A percentile compares a stretch with the other conserved stretches of the same genome.
Conservation (phyloP, 2,329 filamentous ascomycete genomes). For the Talaromyces sp. region DNA sequence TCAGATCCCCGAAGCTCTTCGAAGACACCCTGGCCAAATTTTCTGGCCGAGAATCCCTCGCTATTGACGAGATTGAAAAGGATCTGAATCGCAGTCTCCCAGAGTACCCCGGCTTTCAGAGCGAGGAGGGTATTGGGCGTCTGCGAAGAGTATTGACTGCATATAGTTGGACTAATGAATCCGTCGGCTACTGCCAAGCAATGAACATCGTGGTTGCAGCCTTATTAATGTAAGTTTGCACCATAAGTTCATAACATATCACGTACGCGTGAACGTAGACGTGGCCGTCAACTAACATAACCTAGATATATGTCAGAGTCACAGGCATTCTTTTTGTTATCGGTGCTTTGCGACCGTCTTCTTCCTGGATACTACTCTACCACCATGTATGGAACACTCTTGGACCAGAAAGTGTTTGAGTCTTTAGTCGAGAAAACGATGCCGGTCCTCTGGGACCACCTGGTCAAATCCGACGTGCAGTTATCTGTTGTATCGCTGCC, state of each 20-base stretch:
- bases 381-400: slow-evolving; percentile 96
- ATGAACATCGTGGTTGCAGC: slow-evolving; percentile 99
- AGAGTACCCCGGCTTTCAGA: slow-evolving; percentile 96
- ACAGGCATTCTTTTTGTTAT: slow-evolving; percentile 92
- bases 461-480: slow-evolving; percentile 95
- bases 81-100: slow-evolving; percentile 93
- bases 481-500: slow-evolving; percentile 94
- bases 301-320: slow-evolving; percentile 84
- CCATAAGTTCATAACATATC: background rate
- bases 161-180: slow-evolving; percentile 93
- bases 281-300: slow-evolving; percentile 14
- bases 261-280: no score
- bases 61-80: slow-evolving; percentile 98
- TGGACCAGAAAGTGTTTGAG: slow-evolving; percentile 97
- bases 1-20: slow-evolving; percentile 81
- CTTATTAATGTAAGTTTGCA: slow-evolving; percentile 66
- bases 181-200: slow-evolving; percentile 96
- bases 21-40: slow-evolving; percentile 77
- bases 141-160: slow-evolving; percentile 87
- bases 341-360: slow-evolving; percentile 83
- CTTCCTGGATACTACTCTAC: slow-evolving; percentile 96
- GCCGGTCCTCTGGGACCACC: slow-evolving; percentile 95
- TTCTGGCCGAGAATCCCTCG: slow-evolving; percentile 79
- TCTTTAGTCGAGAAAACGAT: slow-evolving; percentile 98
- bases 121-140: slow-evolving; percentile 85